These are phyloP conservation scores for Daldinia caldariorum DNA, from an alignment of 495 filamentous ascomycete genomes.

Conservation along the genomic window DNA sequence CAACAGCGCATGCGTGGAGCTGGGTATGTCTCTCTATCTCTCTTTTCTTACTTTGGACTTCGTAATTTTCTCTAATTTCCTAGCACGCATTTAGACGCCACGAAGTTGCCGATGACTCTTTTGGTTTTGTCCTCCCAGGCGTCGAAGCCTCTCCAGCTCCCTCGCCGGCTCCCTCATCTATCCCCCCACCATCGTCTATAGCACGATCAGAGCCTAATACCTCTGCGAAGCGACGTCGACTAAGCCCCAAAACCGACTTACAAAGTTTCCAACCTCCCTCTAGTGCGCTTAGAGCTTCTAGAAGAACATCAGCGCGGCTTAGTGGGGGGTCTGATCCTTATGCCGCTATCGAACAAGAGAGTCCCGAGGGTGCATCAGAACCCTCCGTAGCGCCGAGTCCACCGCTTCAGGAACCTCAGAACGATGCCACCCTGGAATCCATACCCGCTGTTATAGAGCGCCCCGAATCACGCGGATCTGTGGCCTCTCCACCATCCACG, in stretches of 20 bases:
- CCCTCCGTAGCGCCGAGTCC: conserved; percentile 7
- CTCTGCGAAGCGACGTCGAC: conserved; percentile 53
- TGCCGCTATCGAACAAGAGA: conserved; percentile 25
- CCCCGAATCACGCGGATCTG: conserved; percentile 18
- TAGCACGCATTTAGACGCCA: conserved; percentile 48
- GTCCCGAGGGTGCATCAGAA: conserved; percentile 30
- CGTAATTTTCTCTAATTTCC: conserved; percentile 14
- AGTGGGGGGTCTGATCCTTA: conserved; percentile 32
- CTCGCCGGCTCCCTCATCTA: too few relatives aligned
- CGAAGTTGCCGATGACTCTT: conserved; percentile 58
- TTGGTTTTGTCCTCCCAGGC: conserved; percentile 55
- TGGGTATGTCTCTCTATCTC: conserved; percentile 45
- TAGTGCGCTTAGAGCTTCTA: conserved; percentile 33
- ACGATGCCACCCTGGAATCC: conserved; percentile 16
- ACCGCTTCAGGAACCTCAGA: conserved; percentile 12
- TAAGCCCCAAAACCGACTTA: conserved; percentile 35
- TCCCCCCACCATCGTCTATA: conserved; percentile 16
- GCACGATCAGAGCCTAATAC: conserved; percentile 53
- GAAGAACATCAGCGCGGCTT: conserved; percentile 38
- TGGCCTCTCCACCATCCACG: conserved; percentile 25
- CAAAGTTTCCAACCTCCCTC: conserved; percentile 34
- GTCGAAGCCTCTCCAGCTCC: conserved; percentile 37
- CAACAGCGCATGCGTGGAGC: conserved; percentile 62
- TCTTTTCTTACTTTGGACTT: not conserved
- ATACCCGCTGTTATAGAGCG: conserved; percentile 21